Evolutionary conservation across 2,329 filamentous ascomycete species (phyloP), one percentile per base, ranked within the genome.

Genomic region (Aspergillus sp.): DNA sequence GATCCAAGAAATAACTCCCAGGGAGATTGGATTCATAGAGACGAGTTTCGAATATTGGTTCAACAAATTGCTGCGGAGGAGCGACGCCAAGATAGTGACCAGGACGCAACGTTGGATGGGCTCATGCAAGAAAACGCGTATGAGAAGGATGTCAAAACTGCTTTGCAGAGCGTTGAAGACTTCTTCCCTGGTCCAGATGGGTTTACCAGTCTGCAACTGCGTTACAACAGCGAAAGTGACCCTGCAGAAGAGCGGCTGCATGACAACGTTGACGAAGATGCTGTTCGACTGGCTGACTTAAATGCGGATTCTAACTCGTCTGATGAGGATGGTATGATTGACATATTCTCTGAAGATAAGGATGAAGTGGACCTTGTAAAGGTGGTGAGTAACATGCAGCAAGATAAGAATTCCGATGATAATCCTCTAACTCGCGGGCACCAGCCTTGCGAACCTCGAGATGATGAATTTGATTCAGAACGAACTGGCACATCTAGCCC

Each of bases 1-100:
- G 89, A 95, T 72, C 80, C 86, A 32, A 84, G 92, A 53, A 83
- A 90, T 58, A 85, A 85, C 2, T 83, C 87, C 39, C 81, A 85
- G n/a, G 85, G 86, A n/a, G 88, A 86, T 0, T 99, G 95, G 93
- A 89, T 97, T 55, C 93, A 97, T 64, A 93, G 98, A 71, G 87
- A 91, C 47, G 93, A 96, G 68, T 93, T 89, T 68, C 80, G 85
- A 32, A 78, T 86, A 43, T 81, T 89, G 64, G 78, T 96, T 2
- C 74, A 78, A 30, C 76, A 83, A 24, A 79, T 96, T 22, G 84
- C 90, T 8, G 70, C 76, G 1, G 80, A 88, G 22, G 92, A 97
- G 70, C 82, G 78, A 58, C 74, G 74, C 5, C 78, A 81, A 38
- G 75, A 74, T 24, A 71, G 78, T 22, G 77, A 15, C 67, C 71